These are phyloP conservation scores for Effrenium voratum DNA, from an alignment of 73 alveolate genomes.

Conservation along the genomic window DNA sequence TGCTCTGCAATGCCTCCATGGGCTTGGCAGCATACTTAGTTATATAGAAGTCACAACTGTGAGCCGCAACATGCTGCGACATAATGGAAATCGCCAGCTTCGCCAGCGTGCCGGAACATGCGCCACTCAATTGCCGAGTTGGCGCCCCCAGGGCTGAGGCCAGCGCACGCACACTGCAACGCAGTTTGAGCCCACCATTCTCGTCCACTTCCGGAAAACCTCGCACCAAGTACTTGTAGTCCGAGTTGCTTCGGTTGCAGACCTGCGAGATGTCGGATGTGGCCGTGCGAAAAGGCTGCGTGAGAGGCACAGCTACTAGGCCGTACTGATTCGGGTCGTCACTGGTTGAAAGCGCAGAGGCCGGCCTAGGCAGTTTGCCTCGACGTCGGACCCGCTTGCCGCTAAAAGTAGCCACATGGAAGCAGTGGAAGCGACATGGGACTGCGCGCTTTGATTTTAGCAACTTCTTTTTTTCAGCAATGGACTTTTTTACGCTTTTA, in stretches of 20 bases:
- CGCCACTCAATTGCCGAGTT: not conserved
- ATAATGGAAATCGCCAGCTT: not conserved
- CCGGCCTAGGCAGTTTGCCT: not conserved
- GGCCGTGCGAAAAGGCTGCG: slow-evolving; percentile 1
- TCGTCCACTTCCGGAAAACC: slow-evolving; percentile 4
- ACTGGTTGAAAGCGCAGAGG: not conserved
- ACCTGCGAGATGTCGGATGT: slow-evolving; percentile 2
- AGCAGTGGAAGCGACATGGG: not conserved
- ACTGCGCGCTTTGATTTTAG: not conserved
- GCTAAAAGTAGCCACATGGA: not conserved
- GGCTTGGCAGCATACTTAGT: slow-evolving; percentile 12
- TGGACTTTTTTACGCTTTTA: not conserved
- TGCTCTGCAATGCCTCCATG: not conserved
- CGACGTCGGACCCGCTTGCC: not conserved
- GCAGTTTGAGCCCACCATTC: not conserved
- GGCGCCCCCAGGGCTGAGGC: not conserved
- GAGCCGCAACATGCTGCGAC: not conserved
- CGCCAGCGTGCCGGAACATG: not conserved
- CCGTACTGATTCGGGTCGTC: not conserved
- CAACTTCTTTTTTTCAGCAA: not conserved
- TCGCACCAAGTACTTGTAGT: not conserved
- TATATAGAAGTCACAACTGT: not conserved
- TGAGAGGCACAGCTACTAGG: not conserved
- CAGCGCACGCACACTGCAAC: too few relatives aligned
- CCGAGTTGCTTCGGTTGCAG: not conserved